Percentiles rank a stretch among this genome's conserved stretches.
These are phyloP conservation scores for Chiua virens DNA, from an alignment of 768 basidiomycete species.

Conservation along the genomic window DNA sequence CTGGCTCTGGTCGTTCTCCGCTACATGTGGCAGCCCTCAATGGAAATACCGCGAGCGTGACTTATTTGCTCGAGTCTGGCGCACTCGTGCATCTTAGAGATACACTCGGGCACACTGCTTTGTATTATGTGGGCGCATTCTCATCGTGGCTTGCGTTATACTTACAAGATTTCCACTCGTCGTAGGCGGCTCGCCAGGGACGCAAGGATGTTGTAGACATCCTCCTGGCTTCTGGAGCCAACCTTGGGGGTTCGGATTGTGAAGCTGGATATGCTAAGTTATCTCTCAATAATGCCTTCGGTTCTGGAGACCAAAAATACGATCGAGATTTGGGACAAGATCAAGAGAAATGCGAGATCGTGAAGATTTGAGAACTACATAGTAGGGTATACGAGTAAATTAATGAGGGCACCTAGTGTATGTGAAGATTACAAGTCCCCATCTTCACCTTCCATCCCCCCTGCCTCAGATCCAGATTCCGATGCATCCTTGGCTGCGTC, in stretches of 20 bases:
- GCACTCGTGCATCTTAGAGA: slow-evolving; percentile 85
- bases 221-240: slow-evolving; percentile 73
- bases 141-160: not conserved
- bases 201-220: slow-evolving; percentile 59
- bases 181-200: slow-evolving; percentile 73
- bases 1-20: slow-evolving; percentile 70
- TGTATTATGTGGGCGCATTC: slow-evolving; percentile 66
- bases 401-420: slow-evolving; percentile 1
- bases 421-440: not conserved
- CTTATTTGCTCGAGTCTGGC: slow-evolving; percentile 63
- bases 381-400: slow-evolving; percentile 15
- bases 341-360: slow-evolving; percentile 35
- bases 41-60: slow-evolving; percentile 46
- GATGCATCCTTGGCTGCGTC: slow-evolving; percentile 31
- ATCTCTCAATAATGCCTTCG: slow-evolving; percentile 39
- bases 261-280: slow-evolving; percentile 56
- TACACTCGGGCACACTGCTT: slow-evolving; percentile 73
- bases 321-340: slow-evolving; percentile 55
- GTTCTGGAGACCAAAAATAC: slow-evolving; percentile 43
- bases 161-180: slow-evolving; percentile 1
- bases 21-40: slow-evolving; percentile 78
- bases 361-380: slow-evolving; percentile 8
- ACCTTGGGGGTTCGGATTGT: slow-evolving; percentile 65
- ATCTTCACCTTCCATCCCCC: slow-evolving; percentile 29
- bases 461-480: slow-evolving; percentile 24